Base-by-base conservation (phyloP, 2,329 filamentous ascomycete species). In the Rutstroemia sydowiana region DNA sequence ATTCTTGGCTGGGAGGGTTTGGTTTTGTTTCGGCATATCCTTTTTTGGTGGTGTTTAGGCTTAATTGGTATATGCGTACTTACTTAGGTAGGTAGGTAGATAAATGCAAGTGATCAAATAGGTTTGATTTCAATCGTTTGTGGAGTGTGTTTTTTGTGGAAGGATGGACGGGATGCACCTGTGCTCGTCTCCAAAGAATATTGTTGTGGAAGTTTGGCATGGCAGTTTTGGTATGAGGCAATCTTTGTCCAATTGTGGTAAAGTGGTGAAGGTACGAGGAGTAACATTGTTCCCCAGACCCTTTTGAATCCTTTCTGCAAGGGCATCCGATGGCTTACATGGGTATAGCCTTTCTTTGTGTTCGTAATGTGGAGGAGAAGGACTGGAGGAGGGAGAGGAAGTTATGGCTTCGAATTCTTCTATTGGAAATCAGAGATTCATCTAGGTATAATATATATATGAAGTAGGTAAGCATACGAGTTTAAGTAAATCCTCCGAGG, bases 101-200 rank as follows among this genome's bases (percentile, higher is more conserved):
- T n/a, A n/a, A n/a, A 14, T 51, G 48, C 48, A 45, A 45, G 31
- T 51, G 48, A 45, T 45, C 41, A 40, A 51, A 39, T 45, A 7
- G 4, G 48, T 23, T 23, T 13, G 8, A 34, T 39, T 51, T 51
- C 28, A 42, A 51, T 51, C 41, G 41, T 28, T 20, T 26, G 37
- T 26, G 37, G 23, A 4, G 8, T 26, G 23, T 26, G 23, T 26
- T 4, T 26, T 34, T 31, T 21, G 41, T 26, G 44, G 44, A 14
- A 26, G 44, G 44, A 46, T 46, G 44, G 20, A 20, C 32, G 20
- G 28, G 30, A 49, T 26, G 21, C 11, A 30, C 23, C 18, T 45
- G 30, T 21, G 53, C 53, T 61, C 59, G 55, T 61, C 57, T 61
- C 57, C 58, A 59, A 23, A 51, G n/a, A n/a, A 5, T 11, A 28